Percentiles rank a stretch among this genome's conserved stretches.
phyloP scores from a whole-genome alignment of 306 rosid species.

The Herpetospermum pedunculosum region DNA sequence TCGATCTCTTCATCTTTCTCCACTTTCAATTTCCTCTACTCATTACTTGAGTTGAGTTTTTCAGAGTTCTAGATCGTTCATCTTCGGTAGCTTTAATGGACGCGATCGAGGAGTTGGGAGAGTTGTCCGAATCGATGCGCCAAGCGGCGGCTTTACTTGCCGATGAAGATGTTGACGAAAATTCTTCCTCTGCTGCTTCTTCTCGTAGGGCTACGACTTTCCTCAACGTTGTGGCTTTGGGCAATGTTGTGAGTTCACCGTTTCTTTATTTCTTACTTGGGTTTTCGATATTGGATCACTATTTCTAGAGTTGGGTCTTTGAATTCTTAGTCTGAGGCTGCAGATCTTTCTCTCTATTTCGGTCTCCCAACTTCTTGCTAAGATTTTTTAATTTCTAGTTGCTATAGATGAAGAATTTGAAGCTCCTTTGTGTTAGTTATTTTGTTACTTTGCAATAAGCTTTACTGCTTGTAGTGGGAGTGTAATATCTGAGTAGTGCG shows the following conservation, averaged over 20 bases:
- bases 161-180: conserved; percentile 85
- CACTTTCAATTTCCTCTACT: neutral
- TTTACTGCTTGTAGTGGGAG: neutral
- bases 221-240: conserved; percentile 87
- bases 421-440: neutral
- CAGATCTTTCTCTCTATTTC: conserved; percentile 15
- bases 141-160: conserved; percentile 84
- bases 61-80: conserved; percentile 24
- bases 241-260: conserved; percentile 70
- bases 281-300: neutral
- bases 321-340: neutral
- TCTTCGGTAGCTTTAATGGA: conserved; percentile 40
- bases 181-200: conserved; percentile 28
- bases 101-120: conserved; percentile 82
- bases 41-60: neutral
- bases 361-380: neutral
- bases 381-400: neutral
- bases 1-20: neutral
- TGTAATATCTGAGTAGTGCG: neutral
- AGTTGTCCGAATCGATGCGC: conserved; percentile 84
- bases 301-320: neutral
- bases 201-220: conserved; percentile 73
- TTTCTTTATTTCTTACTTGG: neutral
- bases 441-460: neutral
- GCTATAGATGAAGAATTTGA: neutral